Evolutionary conservation across 2,329 filamentous ascomycete genomes (phyloP), one percentile per base, ranked within the genome.

Genomic region (Hortaea sp.): DNA sequence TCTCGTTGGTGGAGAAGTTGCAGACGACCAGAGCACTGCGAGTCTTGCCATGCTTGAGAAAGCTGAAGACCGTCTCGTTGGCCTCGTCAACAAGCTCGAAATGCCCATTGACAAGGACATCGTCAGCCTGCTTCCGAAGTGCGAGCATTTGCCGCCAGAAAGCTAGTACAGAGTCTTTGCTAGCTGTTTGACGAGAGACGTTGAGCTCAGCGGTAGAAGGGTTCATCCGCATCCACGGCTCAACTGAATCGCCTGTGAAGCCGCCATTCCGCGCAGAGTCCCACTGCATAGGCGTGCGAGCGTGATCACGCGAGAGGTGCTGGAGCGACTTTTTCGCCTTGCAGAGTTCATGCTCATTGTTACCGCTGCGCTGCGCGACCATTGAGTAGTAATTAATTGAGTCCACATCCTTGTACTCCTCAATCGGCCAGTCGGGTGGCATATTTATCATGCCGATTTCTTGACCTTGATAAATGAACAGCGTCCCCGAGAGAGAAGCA

Each of bases 221-320:
- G 58, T 85, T 81, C 35, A 80, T 75, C 10, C 75, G 73, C 76
- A 88, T 87, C 84, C 84, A 88, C 2, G 83, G 81, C 45, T 69
- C 71, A 4, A 65, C 69, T 0, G 64, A 66, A 1, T 20, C 20
- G 20, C 20, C 20, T 65, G 81, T 80, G 66, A 88, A 88, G 7
- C 84, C 84, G 0, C 71, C 82, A 49, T 86, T 74, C 0, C 66
- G 57, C 1, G 65, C 68, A n/a, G 63, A 57, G 50, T 79, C 72
- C 84, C 84, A 88, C 58, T 86, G 82, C 63, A 88, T 81, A 0
- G 84, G 84, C 0, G 81, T 79, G 40, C 84, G 73, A 6, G 78
- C 79, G 61, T 88, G 84, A 63, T 88, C 84, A 20, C 84, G 63
- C 6, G 75, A 78, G 59, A 79, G 78, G 52, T 72, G 68, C 51